These are phyloP conservation scores for Camillea tinctor DNA, from an alignment of 2,329 filamentous ascomycete genomes.

Conservation along the genomic window DNA sequence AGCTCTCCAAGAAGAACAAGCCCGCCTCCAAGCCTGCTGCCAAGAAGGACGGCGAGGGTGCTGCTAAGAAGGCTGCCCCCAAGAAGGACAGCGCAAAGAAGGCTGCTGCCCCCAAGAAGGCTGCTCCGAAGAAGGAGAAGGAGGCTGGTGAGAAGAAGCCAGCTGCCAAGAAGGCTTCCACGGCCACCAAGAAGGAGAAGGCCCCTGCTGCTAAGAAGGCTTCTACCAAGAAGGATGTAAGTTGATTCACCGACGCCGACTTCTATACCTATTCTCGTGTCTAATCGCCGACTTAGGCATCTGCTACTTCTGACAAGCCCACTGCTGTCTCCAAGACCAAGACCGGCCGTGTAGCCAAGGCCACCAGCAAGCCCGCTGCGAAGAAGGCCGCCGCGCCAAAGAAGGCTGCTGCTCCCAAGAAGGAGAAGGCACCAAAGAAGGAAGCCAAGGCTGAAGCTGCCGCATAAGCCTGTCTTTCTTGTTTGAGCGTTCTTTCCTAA, in stretches of 20 bases:
- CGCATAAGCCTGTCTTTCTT: constrained; percentile 23
- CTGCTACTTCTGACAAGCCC: constrained; percentile 39
- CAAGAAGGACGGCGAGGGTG: constrained; percentile 19
- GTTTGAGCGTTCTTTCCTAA: constrained; percentile 35
- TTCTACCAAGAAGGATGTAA: constrained; percentile 38
- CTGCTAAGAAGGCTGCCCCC: constrained; percentile 24
- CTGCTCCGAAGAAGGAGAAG: constrained; percentile 47
- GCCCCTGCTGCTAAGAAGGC: constrained; percentile 41
- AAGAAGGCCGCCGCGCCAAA: constrained; percentile 46
- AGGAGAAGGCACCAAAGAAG: constrained; percentile 46
- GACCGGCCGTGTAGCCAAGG: constrained; percentile 80
- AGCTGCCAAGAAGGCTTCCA: constrained; percentile 66
- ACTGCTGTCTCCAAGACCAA: constrained; percentile 63
- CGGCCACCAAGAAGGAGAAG: constrained; percentile 42
- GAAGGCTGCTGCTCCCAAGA: constrained; percentile 34
- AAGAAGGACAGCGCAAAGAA: constrained; percentile 39
- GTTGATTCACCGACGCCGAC: constrained; percentile 9
- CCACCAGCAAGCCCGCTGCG: constrained; percentile 47
- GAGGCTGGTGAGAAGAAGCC: constrained; percentile 68
- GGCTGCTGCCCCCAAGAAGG: constrained; percentile 39
- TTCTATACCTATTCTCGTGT: neutral
- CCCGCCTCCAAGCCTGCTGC: constrained; percentile 40
- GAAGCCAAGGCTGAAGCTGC: constrained; percentile 32
- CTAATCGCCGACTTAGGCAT: constrained; percentile 46
- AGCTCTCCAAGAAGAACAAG: constrained; percentile 79